phyloP scores from a whole-genome alignment of 768 basidiomycete species.

The Rubroboletus satanas region DNA sequence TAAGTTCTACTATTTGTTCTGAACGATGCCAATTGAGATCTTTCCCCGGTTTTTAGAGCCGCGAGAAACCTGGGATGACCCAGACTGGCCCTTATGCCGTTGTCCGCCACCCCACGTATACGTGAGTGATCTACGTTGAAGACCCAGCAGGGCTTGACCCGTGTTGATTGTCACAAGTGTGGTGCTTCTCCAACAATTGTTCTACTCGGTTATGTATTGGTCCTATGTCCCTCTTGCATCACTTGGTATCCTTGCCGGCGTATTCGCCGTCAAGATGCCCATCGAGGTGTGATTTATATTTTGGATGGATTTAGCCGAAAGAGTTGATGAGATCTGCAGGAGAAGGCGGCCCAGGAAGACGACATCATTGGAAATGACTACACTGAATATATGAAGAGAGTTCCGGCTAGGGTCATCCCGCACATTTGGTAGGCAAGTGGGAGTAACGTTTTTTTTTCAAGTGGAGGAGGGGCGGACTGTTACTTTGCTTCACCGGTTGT shows the following conservation, averaged over 20 bases:
- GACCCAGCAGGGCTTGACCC: not conserved
- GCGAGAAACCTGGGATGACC: conserved; percentile 30
- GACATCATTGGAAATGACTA: conserved; percentile 25
- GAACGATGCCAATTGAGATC: not conserved
- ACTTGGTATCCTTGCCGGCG: conserved; percentile 20
- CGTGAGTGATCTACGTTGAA: conserved; percentile 17
- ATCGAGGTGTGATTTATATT: conserved; percentile 26
- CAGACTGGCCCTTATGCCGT: conserved; percentile 34
- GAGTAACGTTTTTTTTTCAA: not conserved
- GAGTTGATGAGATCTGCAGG: conserved; percentile 18
- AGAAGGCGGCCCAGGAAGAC: conserved; percentile 27
- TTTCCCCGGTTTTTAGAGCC: conserved; percentile 14
- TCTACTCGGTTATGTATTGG: conserved; percentile 31
- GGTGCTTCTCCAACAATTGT: conserved; percentile 24
- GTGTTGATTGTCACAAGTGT: conserved; percentile 2
- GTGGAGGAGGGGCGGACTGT: not conserved
- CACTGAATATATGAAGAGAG: conserved; percentile 27
- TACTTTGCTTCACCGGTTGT: not conserved
- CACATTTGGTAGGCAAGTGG: conserved; percentile 25
- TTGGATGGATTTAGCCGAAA: not conserved
- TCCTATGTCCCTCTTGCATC: conserved; percentile 34
- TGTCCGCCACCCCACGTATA: conserved; percentile 37
- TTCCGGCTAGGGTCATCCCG: conserved; percentile 30
- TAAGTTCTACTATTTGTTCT: conserved; percentile 3
- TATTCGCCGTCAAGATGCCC: conserved; percentile 33